These are phyloP conservation scores for Pleomassaria siparia DNA, from an alignment of 2,329 filamentous ascomycete genomes.

Conservation along the genomic window DNA sequence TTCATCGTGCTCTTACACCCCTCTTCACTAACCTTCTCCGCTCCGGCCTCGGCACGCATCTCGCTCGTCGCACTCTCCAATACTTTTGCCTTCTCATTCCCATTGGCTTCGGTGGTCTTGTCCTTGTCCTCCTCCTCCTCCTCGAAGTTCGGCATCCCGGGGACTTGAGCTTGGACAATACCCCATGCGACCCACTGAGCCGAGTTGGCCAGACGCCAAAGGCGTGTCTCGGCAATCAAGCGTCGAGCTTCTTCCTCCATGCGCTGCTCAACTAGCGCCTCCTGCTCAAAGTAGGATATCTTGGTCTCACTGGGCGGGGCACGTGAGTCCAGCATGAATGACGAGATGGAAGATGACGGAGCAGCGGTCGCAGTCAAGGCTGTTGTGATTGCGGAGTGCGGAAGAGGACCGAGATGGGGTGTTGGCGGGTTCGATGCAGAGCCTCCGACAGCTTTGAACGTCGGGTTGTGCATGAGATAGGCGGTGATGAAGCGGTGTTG, in stretches of 20 bases:
- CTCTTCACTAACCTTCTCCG: constrained; percentile 13
- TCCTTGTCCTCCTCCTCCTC: constrained; percentile 16
- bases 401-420: constrained; percentile 30
- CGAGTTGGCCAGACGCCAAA: constrained; percentile 87
- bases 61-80: constrained; percentile 31
- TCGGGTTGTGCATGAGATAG: constrained; percentile 80
- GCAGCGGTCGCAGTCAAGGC: constrained; percentile 35
- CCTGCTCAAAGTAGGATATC: constrained; percentile 33
- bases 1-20: neutral
- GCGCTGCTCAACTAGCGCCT: constrained; percentile 58
- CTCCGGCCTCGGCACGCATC: constrained; percentile 19
- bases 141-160: constrained; percentile 63
- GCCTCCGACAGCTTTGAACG: constrained; percentile 60
- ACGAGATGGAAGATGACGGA: constrained; percentile 48
- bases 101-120: neutral
- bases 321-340: constrained; percentile 75
- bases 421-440: constrained; percentile 51
- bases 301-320: constrained; percentile 35
- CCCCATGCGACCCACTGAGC: constrained; percentile 96
- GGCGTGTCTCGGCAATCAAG: constrained; percentile 73
- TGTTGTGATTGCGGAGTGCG: constrained; percentile 35
- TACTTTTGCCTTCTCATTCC: constrained; percentile 23
- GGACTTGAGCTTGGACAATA: constrained; percentile 88
- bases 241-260: constrained; percentile 68
- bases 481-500: constrained; percentile 82